Conservation (phyloP, 495 filamentous ascomycete genomes). For the Talaromyces trachyspermus region DNA sequence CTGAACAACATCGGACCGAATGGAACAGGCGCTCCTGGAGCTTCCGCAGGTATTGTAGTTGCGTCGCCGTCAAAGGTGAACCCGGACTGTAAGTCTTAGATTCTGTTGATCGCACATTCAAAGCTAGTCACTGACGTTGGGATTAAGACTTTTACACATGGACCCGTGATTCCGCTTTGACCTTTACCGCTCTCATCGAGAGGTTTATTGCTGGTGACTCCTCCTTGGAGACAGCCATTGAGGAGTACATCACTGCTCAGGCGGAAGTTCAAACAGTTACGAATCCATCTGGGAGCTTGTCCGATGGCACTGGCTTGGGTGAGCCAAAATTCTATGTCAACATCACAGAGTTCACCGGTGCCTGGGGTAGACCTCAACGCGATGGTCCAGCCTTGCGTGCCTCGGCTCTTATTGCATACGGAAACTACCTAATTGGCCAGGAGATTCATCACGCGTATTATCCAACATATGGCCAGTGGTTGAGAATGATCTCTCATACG, state of each 20-base stretch:
- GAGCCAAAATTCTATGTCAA: conserved; percentile 49
- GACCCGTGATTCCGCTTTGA: conserved; percentile 64
- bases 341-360: conserved; percentile 50
- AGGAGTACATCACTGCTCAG: conserved; percentile 49
- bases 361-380: conserved; percentile 65
- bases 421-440: conserved; percentile 28
- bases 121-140: neutral
- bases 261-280: conserved; percentile 53
- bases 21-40: conserved; percentile 40
- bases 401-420: conserved; percentile 45
- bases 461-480: conserved; percentile 54
- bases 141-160: conserved; percentile 54
- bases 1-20: conserved; percentile 53
- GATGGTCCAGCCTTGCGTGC: conserved; percentile 67
- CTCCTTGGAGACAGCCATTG: conserved; percentile 45
- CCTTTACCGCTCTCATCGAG: conserved; percentile 54
- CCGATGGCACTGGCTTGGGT: conserved; percentile 35
- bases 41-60: conserved; percentile 47
- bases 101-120: neutral
- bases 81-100: conserved; percentile 50
- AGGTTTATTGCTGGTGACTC: conserved; percentile 47
- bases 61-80: conserved; percentile 49
- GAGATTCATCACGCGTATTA: conserved; percentile 21
- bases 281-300: conserved; percentile 51
- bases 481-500: conserved; percentile 60